These are phyloP conservation scores for Vararia minispora DNA, from an alignment of 768 basidiomycete genomes.

Conservation along the genomic window DNA sequence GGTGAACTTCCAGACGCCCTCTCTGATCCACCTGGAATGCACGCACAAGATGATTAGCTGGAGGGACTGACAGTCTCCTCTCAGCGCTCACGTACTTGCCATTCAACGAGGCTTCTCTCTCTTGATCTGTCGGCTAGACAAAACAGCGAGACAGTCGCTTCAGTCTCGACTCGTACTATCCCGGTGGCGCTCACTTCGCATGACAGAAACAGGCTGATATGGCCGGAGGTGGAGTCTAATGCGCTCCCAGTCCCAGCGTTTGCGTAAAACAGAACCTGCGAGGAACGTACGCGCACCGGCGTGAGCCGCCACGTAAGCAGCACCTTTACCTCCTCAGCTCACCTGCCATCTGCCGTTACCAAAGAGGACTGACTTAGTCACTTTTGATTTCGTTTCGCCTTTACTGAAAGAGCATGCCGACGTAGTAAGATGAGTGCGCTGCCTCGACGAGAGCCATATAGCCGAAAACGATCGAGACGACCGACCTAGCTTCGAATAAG, in stretches of 20 bases:
- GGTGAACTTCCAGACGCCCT: conserved; percentile 76
- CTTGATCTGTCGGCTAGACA: conserved; percentile 72
- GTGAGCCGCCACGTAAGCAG: not conserved
- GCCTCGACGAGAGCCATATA: conserved; percentile 4
- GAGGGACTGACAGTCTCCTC: not conserved
- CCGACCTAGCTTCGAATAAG: conserved; percentile 66
- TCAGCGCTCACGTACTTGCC: conserved; percentile 33
- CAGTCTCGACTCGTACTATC: conserved; percentile 1
- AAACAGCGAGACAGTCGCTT: too few species aligned
- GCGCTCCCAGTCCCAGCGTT: conserved; percentile 60
- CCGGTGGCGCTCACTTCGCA: conserved; percentile 51
- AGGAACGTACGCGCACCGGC: conserved; percentile 11
- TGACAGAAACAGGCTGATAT: conserved; percentile 68
- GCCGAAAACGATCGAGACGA: conserved; percentile 15
- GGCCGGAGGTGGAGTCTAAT: conserved; percentile 34
- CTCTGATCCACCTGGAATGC: conserved; percentile 65
- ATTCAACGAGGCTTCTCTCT: conserved; percentile 53
- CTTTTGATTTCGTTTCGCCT: conserved; percentile 70
- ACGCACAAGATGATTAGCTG: not conserved
- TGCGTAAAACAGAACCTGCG: conserved; percentile 71
- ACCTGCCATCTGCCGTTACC: conserved; percentile 74
- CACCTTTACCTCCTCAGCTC: conserved; percentile 10
- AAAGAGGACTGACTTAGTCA: conserved; percentile 65
- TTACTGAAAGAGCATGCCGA: conserved; percentile 26
- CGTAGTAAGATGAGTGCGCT: not conserved